Conservation (phyloP, 2,329 filamentous ascomycete species). For the Colletotrichum eremochloae region DNA sequence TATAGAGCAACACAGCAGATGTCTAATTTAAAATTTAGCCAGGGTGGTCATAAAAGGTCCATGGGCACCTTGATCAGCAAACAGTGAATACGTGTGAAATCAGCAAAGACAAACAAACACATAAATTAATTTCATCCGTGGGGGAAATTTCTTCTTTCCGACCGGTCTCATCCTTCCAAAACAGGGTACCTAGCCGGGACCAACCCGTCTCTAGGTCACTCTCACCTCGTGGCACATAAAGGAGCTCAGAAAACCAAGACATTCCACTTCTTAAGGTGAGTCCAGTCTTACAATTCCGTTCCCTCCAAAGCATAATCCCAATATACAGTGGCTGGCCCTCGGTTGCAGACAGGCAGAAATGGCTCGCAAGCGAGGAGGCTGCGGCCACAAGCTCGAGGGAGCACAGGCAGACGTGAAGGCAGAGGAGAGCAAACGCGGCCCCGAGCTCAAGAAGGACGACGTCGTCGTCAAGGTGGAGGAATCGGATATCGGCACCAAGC, state of each 20-base stretch:
- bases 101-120: neutral
- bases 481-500: too few species aligned
- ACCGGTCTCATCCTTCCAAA: neutral
- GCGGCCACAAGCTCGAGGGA: neutral
- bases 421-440: neutral
- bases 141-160: neutral
- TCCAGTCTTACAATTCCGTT: neutral
- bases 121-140: neutral
- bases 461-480: neutral
- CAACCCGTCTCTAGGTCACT: neutral
- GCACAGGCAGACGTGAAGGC: neutral
- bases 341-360: neutral
- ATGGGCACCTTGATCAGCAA: neutral
- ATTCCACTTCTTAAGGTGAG: neutral
- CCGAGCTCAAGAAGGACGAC: neutral
- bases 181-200: neutral
- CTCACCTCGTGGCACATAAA: neutral
- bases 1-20: accelerated
- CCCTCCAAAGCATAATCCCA: too few species aligned
- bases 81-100: neutral
- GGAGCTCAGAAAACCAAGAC: neutral
- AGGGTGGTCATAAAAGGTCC: neutral
- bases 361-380: neutral
- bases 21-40: neutral
- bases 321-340: too few species aligned